phyloP scores from a whole-genome alignment of 2,329 filamentous ascomycete genomes.

The Pseudocercospora pini-densiflorae region DNA sequence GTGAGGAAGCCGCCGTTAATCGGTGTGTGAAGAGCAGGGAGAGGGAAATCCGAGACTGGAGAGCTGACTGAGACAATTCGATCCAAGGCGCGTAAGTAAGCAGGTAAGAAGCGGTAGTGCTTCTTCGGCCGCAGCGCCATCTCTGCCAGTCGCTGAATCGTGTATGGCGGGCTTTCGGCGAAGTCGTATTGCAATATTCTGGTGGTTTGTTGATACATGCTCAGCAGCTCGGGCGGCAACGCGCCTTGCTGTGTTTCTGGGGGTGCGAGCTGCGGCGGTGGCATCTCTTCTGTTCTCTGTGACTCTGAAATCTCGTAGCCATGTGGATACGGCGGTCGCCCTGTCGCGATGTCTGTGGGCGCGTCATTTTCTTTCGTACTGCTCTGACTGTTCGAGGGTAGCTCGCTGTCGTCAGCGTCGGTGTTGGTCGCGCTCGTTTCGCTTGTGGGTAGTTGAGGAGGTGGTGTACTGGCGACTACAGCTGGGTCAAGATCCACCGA shows the following conservation, averaged over 20 bases:
- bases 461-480: constrained; percentile 38
- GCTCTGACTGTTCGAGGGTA: constrained; percentile 52
- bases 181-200: constrained; percentile 60
- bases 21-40: constrained; percentile 61
- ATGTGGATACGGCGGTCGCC: constrained; percentile 38
- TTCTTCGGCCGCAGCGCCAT: constrained; percentile 75
- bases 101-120: constrained; percentile 80
- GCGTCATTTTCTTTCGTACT: constrained; percentile 71
- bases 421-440: constrained; percentile 15
- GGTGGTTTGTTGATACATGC: constrained; percentile 50
- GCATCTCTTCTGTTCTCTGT: constrained; percentile 33
- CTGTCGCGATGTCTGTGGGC: constrained; percentile 45
- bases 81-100: constrained; percentile 89
- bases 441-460: constrained; percentile 42
- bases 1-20: constrained; percentile 54
- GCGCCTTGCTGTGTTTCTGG: constrained; percentile 40
- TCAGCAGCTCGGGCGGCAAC: constrained; percentile 67
- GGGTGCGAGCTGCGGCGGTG: constrained; percentile 13
- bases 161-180: constrained; percentile 78
- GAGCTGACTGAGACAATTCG: constrained; percentile 90
- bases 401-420: constrained; percentile 27
- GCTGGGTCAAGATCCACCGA: constrained; percentile 37
- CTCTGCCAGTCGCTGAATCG: constrained; percentile 88
- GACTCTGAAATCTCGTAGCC: constrained; percentile 45
- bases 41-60: constrained; percentile 76